Evolutionary conservation across 495 filamentous ascomycete genomes (phyloP).

Genomic region (Viridothelium virens): DNA sequence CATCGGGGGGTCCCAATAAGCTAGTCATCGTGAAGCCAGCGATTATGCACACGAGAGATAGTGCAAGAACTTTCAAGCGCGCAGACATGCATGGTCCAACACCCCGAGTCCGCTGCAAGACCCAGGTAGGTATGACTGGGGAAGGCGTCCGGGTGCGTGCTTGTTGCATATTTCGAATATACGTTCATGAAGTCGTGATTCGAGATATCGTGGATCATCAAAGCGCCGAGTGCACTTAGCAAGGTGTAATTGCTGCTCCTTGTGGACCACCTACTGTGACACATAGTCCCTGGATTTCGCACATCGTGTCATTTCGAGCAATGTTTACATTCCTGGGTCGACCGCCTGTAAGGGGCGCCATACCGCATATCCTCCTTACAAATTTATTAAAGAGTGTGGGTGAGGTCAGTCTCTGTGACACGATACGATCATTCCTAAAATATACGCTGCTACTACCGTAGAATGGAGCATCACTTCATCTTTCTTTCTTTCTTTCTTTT

Average conservation of each 20-base stretch:
- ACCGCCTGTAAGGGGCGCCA: too few species aligned
- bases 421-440: neutral
- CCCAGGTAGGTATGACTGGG: constrained; percentile 2
- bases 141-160: neutral
- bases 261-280: too few species aligned
- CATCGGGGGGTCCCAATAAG: neutral
- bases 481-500: too few species aligned
- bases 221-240: too few species aligned
- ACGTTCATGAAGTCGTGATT: neutral
- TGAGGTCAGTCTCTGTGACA: neutral
- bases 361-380: too few species aligned
- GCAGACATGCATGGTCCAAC: neutral
- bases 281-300: too few species aligned
- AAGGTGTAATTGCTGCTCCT: too few species aligned
- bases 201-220: too few species aligned
- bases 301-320: neutral
- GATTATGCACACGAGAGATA: neutral
- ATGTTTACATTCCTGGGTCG: neutral
- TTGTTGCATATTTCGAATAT: neutral
- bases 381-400: too few species aligned
- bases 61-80: neutral
- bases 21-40: constrained; percentile 2
- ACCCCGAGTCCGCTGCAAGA: neutral
- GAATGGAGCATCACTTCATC: too few species aligned
- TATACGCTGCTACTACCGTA: too few species aligned